Base-by-base conservation (phyloP, 805 yeast species). In the Saccharomycopsis sp. region DNA sequence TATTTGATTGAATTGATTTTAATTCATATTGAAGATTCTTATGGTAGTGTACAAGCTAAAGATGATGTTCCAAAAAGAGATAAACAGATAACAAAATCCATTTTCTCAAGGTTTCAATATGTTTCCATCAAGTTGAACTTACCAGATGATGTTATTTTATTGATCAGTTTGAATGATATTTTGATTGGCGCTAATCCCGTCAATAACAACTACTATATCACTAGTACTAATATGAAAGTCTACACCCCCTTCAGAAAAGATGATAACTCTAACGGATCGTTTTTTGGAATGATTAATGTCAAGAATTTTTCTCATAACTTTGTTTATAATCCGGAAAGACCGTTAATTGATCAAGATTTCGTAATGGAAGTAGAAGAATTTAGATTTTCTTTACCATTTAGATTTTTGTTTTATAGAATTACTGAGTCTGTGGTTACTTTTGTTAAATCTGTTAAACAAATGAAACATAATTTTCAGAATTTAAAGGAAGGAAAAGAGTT, bases 401-500 rank as follows among this genome's bases (percentile, higher is more conserved):
- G 33, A 14, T 45, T 31, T 26, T 29, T 34, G 35, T 53, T 74
- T 40, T 74, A 69, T 53, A 66, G 67, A 5, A 68, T 74, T 26
- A 60, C 70, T 29, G 79, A 73, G 44, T 71, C 71, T 42, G 46
- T 69, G 3, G 63, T 72, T 9, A 66, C 74, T 0, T 57, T 69
- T 41, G 62, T 61, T 37, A 74, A 74, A 47, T 63, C 76, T 0
- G 53, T 62, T 5, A 62, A 56, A 34, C 79, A 72, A 46, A 57
- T 74, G 5, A 48, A 48, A 19, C 56, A 54, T 15, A 70, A 74
- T 25, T 72, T 72, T 46, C 47, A 57, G 14, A 59, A 63, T 31
- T 61, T 63, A 35, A 36, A 38, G 4, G 12, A 37, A 4, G 57
- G 56, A 30, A 44, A 51, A 3, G 49, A 52, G 17, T 41, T 56